These are phyloP conservation scores for Suhomyces sp. DNA, from an alignment of 805 yeast genomes.

Conservation along the genomic window DNA sequence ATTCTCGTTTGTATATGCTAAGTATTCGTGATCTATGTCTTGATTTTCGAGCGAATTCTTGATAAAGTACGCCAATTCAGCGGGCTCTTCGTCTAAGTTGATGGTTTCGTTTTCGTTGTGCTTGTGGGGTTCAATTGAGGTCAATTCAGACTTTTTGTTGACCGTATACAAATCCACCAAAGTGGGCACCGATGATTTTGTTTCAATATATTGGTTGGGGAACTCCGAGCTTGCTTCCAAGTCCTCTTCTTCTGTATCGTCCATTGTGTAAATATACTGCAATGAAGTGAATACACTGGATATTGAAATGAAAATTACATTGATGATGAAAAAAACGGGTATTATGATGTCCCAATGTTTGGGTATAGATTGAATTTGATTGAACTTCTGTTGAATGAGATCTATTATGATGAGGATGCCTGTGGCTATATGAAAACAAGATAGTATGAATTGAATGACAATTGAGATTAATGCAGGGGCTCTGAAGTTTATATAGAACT, in stretches of 20 bases:
- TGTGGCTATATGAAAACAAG: constrained; percentile 5
- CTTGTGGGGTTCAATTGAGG: no score
- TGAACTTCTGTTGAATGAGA: constrained; percentile 1
- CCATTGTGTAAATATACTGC: constrained; percentile 3
- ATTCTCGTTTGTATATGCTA: constrained; percentile 13
- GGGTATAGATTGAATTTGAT: not conserved
- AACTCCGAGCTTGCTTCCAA: no score
- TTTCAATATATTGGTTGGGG: no score
- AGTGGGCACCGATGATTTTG: no score
- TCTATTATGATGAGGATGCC: constrained; percentile 7
- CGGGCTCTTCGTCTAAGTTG: constrained; percentile 6
- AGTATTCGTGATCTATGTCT: constrained; percentile 7
- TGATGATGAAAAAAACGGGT: constrained; percentile 7
- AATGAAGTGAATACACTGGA: constrained; percentile 3
- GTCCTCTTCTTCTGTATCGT: no score
- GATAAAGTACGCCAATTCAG: constrained; percentile 8
- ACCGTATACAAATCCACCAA: no score
- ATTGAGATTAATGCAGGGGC: constrained; percentile 2
- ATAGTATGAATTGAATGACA: constrained; percentile 1
- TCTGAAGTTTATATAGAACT: not conserved
- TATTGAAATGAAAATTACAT: constrained; percentile 5
- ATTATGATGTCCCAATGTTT: constrained; percentile 6
- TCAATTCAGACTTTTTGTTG: no score
- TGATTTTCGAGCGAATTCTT: constrained; percentile 8
- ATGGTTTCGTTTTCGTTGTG: no score